phyloP scores from a whole-genome alignment of 768 basidiomycete genomes.

The Pholiota molesta region DNA sequence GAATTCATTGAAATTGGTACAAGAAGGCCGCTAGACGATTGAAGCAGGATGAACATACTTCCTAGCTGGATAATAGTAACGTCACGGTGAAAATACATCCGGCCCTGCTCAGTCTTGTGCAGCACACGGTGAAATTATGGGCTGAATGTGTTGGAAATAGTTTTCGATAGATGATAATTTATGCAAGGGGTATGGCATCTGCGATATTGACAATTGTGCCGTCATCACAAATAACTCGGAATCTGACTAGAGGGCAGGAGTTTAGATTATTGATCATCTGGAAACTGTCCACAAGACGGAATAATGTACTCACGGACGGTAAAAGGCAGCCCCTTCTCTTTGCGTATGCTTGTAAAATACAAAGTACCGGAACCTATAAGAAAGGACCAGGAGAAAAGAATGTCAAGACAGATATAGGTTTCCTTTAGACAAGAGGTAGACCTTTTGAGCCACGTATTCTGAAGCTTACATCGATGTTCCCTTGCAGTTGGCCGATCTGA shows the following conservation, averaged over 20 bases:
- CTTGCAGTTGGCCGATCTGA: slow-evolving; percentile 74
- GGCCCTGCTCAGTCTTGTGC: neutral
- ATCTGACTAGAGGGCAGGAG: slow-evolving; percentile 51
- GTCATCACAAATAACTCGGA: slow-evolving; percentile 67
- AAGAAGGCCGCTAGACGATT: neutral
- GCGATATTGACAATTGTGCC: slow-evolving; percentile 50
- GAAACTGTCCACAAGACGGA: neutral
- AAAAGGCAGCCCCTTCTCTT: slow-evolving; percentile 71
- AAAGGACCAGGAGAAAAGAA: neutral
- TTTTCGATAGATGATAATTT: slow-evolving; percentile 11
- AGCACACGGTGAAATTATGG: neutral
- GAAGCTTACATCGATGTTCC: slow-evolving; percentile 79
- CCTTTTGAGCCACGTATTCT: slow-evolving; percentile 74
- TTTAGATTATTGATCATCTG: slow-evolving; percentile 2
- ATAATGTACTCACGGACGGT: slow-evolving; percentile 59
- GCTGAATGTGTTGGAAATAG: neutral
- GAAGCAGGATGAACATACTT: neutral
- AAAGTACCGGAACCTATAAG: slow-evolving; percentile 70
- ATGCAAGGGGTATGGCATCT: slow-evolving; percentile 33
- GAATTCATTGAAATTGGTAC: neutral
- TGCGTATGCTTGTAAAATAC: slow-evolving; percentile 84
- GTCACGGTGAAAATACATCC: neutral
- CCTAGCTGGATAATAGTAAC: neutral
- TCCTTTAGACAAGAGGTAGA: slow-evolving; percentile 26
- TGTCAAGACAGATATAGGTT: neutral